A percentile compares a stretch with the other conserved stretches of the same genome.
phyloP scores from a whole-genome alignment of 441 rosid species.

The Eruca vesicaria region DNA sequence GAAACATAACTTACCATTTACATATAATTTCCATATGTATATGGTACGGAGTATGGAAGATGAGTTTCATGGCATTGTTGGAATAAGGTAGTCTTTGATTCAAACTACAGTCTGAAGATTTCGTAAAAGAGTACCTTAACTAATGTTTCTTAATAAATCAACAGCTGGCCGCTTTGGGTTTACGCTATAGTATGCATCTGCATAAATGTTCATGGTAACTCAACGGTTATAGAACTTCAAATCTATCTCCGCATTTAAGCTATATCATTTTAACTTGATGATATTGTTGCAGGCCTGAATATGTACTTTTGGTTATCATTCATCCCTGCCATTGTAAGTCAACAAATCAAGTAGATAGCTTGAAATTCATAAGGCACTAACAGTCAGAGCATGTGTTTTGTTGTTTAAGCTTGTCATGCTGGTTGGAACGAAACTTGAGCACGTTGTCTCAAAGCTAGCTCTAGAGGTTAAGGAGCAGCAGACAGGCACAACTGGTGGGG shows the following conservation, averaged over 20 bases:
- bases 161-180: conserved; percentile 96
- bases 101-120: not conserved
- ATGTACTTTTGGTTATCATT: conserved; percentile 95
- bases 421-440: conserved; percentile 93
- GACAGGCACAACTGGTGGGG: conserved; percentile 58
- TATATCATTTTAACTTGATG: not conserved
- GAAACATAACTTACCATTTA: conserved; percentile 88
- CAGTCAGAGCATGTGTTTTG: conserved; percentile 4
- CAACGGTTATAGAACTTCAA: not conserved
- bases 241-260: not conserved
- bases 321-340: conserved; percentile 90
- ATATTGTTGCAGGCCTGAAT: conserved; percentile 64
- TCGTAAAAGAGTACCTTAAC: conserved; percentile 8
- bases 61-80: conserved; percentile 90
- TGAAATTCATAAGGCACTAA: not conserved
- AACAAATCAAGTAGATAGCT: not conserved
- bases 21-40: conserved; percentile 84
- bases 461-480: conserved; percentile 81
- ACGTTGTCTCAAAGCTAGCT: conserved; percentile 85
- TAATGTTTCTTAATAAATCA: conserved; percentile 23
- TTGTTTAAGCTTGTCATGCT: conserved; percentile 78
- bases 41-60: conserved; percentile 99
- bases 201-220: conserved; percentile 83
- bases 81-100: conserved; percentile 59
- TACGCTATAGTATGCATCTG: conserved; percentile 91